A percentile compares a stretch with the other conserved stretches of the same genome.
These are phyloP conservation scores for Nidula microcarpa DNA, from an alignment of 768 basidiomycete species.

Conservation along the genomic window DNA sequence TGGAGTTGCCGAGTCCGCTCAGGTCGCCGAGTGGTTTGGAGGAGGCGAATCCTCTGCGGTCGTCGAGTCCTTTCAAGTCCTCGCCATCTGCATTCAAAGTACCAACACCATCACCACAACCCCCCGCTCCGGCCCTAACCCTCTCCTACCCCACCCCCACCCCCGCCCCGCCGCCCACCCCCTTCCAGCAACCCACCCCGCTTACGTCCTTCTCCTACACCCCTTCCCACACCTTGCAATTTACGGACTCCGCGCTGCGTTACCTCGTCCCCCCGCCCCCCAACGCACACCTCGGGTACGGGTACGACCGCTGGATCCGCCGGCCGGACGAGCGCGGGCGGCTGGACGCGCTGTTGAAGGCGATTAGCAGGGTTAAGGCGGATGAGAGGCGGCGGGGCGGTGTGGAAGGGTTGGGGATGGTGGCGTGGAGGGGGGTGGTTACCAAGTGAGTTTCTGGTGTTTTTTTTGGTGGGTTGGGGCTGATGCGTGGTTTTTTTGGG, in stretches of 20 bases:
- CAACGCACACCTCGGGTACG: constrained; percentile 62
- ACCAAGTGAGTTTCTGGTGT: constrained; percentile 55
- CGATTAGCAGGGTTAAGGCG: constrained; percentile 42
- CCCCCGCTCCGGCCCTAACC: not conserved
- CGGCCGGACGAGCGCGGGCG: constrained; percentile 64
- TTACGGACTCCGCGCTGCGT: constrained; percentile 65
- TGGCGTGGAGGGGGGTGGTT: constrained; percentile 81
- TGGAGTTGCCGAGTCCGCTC: too few relatives aligned
- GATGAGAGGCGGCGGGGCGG: constrained; percentile 15
- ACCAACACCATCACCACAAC: not conserved
- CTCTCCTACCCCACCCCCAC: not conserved
- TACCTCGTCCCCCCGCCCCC: constrained; percentile 69
- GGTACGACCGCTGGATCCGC: constrained; percentile 71
- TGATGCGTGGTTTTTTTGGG: constrained; percentile 16
- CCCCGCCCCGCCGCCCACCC: constrained; percentile 17
- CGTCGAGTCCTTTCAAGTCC: too few relatives aligned
- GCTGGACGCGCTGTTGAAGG: constrained; percentile 65
- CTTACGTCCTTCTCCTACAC: constrained; percentile 74
- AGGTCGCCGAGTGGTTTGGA: too few relatives aligned
- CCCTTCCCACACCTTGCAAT: constrained; percentile 50
- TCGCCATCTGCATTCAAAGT: too few relatives aligned
- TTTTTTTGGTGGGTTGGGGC: constrained; percentile 1
- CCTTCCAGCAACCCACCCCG: constrained; percentile 70
- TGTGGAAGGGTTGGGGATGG: constrained; percentile 47
- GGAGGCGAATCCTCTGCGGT: too few relatives aligned